Evolutionary conservation across 169 alveolate species (phyloP), one percentile per base, ranked within the genome.

Genomic region (Toxoplasma gondii): DNA sequence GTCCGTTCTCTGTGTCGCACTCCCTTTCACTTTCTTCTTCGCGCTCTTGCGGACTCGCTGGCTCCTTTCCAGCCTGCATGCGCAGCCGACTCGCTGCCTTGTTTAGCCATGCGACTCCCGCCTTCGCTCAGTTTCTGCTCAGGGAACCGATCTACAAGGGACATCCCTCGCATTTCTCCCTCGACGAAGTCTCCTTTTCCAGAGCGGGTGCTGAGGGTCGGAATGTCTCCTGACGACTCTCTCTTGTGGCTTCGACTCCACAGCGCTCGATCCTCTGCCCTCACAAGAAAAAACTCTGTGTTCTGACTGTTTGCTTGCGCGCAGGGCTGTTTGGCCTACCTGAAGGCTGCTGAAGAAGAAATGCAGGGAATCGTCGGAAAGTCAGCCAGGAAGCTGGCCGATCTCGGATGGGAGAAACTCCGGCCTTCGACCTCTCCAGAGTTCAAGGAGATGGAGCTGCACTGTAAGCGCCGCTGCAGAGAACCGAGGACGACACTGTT

Each of bases 361-460:
- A 22, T 82, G 90, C 90, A 82, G 27, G 90, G 90, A 12, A 82
- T 82, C 38, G 53, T 82, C 39, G 90, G 69, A 41, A 38, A 43
- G 34, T 38, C 69, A 0, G 90, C 90, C 39, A 38, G 67, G 67
- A 82, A 82, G 41, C 90, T 82, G n/a, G 90, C 90, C 0, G 90
- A 82, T 43, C 90, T 82, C 17, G 90, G 90, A 4, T 82, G 90
- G 90, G 90, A 82, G 27, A 38, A 36, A 16, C 54, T 82, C 34
- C 53, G 90, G 5, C 90, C 90, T 22, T 82, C 90, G 67, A 29
- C 90, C 41, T 82, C 90, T 2, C 90, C 90, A 12, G 90, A 82
- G 24, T 82, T 82, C 67, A 82, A 82, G 39, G 67, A 82, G 29
- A 82, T 82, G 41, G 90, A 82, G 67, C 54, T 41, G 0, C 90